Base-by-base conservation (phyloP, 352 stramenopile genomes). In the Phytophthora melonis region DNA sequence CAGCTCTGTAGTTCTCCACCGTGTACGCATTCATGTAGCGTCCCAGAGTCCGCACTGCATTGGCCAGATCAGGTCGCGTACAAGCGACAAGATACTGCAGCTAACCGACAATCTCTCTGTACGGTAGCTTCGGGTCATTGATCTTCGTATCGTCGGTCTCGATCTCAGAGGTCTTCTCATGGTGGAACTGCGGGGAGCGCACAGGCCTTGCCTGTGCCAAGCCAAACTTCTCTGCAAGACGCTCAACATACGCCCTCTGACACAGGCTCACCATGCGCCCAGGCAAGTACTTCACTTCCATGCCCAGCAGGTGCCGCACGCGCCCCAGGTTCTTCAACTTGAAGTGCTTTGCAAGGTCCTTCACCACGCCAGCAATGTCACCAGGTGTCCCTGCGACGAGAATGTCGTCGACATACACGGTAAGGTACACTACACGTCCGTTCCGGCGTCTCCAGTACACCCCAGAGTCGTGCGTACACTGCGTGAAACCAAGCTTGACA, bases 351-450 rank as follows among this genome's bases (percentile, higher is more conserved):
- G 27, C 59, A 4, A 66, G 30, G 3, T 58, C 3, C 0, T 39
- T 10, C 45, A 58, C 34, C 0, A 66, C 45, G 1, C 6, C 25
- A 6, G 50, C 45, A 16, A 66, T 34, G 5, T 57, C 59, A 14
- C 16, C 8, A 3, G 45, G 45, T 0, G 14, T 45, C 39, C 3
- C 13, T 3, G 39, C 39, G 3, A 50, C 2, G 1, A 68, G 5
- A 27, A 62, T 60, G 11, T 68, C 62, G 6, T 68, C 62, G 1
- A 68, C 52, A 10, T 68, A 68, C 3, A 68, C n/a, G 1, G 36
- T 62, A 21, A 68, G 62, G 36, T 47, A 68, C 16, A 68, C 6
- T 1, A 57, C 25, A 36, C 11, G 36, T 11, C 36, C 39, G 2
- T 14, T 6, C 2, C 16, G 50, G 5, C 36, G 50, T 47, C 52